Percentiles rank a stretch among this genome's conserved stretches.
Conservation (phyloP, 331 rosid species). For the Erythrophleum ivorense region DNA sequence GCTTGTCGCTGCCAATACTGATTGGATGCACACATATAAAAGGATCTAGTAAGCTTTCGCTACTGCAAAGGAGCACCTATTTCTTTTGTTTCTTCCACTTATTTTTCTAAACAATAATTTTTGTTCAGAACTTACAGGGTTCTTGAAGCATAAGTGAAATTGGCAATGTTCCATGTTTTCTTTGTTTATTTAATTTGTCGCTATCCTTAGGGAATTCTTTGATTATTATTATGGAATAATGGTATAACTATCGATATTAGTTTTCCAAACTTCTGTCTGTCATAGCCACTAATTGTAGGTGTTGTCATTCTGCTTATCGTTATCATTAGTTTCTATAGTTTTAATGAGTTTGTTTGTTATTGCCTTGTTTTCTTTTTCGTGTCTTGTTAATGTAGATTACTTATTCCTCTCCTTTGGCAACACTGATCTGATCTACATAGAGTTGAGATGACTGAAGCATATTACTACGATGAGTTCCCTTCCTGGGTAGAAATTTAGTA, state of each 20-base stretch:
- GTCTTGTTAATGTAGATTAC: no score
- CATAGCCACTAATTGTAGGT: neutral
- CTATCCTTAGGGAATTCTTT: neutral
- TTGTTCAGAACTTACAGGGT: slow-evolving; percentile 18
- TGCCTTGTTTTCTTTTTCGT: no score
- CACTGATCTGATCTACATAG: no score
- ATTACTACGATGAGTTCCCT: no score
- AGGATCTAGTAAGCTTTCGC: slow-evolving; percentile 82
- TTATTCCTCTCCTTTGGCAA: no score
- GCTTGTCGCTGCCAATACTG: slow-evolving; percentile 73
- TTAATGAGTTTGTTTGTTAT: neutral
- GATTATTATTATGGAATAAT: neutral
- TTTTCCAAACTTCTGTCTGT: slow-evolving; percentile 1
- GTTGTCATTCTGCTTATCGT: neutral
- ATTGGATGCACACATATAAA: slow-evolving; percentile 87
- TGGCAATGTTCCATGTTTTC: slow-evolving; percentile 17
- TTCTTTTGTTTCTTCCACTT: slow-evolving; percentile 2
- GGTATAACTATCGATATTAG: neutral
- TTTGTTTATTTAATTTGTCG: neutral
- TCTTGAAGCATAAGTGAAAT: neutral
- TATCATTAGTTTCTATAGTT: neutral
- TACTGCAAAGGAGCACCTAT: slow-evolving; percentile 70
- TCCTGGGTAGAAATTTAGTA: no score
- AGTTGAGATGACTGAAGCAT: no score
- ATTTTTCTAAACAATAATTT: slow-evolving; percentile 3